Conservation (phyloP, 495 filamentous ascomycete species). For the Podospora pseudocomata region DNA sequence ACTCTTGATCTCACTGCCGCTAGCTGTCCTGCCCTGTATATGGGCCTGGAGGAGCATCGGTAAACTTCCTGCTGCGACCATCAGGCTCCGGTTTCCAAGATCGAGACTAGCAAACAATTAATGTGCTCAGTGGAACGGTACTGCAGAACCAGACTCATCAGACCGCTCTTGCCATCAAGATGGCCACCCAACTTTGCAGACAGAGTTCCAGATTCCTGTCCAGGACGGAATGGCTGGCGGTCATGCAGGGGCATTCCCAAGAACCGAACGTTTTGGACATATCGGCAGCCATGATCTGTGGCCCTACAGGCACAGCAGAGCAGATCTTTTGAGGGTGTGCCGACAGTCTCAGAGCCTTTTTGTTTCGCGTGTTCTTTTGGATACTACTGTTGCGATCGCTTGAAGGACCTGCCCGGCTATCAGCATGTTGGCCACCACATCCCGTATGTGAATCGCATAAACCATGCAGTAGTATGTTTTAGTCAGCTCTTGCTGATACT, state of each 20-base stretch:
- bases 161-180: slow-evolving; percentile 7
- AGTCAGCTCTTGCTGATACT: slow-evolving; percentile 2
- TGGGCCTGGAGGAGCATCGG: slow-evolving; percentile 23
- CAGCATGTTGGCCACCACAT: background rate
- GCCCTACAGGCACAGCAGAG: slow-evolving; percentile 13
- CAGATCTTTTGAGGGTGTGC: slow-evolving; percentile 11
- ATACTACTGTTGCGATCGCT: slow-evolving; percentile 29
- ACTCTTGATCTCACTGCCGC: slow-evolving; percentile 8
- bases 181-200: slow-evolving; percentile 6
- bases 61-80: slow-evolving; percentile 21
- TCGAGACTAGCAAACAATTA: background rate
- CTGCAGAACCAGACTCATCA: slow-evolving; percentile 13
- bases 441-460: background rate
- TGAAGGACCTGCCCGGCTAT: slow-evolving; percentile 6
- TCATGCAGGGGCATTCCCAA: slow-evolving; percentile 18
- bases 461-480: background rate
- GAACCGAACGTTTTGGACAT: slow-evolving; percentile 15
- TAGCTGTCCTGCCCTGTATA: slow-evolving; percentile 20
- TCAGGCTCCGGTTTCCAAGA: background rate
- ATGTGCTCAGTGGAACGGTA: background rate
- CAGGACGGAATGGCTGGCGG: slow-evolving; percentile 3
- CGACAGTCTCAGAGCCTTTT: slow-evolving; percentile 2
- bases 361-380: slow-evolving; percentile 18
- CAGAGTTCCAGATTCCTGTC: slow-evolving; percentile 4
- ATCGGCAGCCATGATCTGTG: slow-evolving; percentile 13